Evolutionary conservation across 495 filamentous ascomycete genomes (phyloP), one percentile per base, ranked within the genome.

Genomic region (Corynascus novoguineensis): DNA sequence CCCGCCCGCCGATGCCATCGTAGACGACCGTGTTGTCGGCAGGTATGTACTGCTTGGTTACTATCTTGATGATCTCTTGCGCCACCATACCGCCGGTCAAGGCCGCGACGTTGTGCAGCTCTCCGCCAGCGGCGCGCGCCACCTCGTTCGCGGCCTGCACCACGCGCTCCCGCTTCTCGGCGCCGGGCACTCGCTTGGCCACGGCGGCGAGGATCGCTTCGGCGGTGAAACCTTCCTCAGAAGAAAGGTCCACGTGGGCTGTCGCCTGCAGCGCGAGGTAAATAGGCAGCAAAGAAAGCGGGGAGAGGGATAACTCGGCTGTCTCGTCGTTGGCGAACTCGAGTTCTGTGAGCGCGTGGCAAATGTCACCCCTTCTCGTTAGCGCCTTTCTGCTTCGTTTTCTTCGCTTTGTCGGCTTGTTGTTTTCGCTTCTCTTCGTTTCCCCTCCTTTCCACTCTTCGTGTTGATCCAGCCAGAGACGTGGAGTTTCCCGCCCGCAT

Each of bases 41-140:
- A 17, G 93, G 93, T 12, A 96, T 81, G 76, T 99, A 99, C 78
- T 99, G 93, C 71, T 89, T 85, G 47, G 93, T 99, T 58, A 97
- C 79, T 27, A 96, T 85, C 78, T 99, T 99, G 68, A 97, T 90
- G 28, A 90, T 81, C 76, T 99, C 93, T 73, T 99, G 93, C 28
- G 92, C 89, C 24, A 95, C 87, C 72, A 99, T 85, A 0, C 93
- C 95, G 19, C 95, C 93, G 8, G 86, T 87, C 46, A 97, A 70
- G 24, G 91, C 85, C n/a, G 92, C 85, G 49, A 96, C 88, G 69
- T 97, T 97, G 73, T 97, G 95, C 61, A 99, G 75, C 71, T 99
- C 93, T 41, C 83, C 88, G 31, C 90, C 90, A 50, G 84, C 86
- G 29, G 88, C 87, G 32, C 92, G 81, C 40, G 82, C 84, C 27